Evolutionary conservation across 2,329 filamentous ascomycete species (phyloP).

Genomic region (Colletotrichum tanaceti): DNA sequence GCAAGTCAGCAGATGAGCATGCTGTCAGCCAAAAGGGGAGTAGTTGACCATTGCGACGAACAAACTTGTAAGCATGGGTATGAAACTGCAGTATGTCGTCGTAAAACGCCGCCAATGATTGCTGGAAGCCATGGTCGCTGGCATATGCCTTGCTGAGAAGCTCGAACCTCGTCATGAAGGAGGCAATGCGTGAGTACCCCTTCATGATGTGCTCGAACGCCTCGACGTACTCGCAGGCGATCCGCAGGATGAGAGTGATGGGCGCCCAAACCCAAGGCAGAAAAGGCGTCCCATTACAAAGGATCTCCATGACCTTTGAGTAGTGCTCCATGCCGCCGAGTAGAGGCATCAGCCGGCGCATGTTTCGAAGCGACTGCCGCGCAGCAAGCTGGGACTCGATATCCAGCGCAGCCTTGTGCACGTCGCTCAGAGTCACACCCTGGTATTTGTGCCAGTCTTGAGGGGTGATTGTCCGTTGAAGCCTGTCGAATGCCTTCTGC

Average conservation of each 20-base stretch:
- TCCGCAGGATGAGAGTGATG: slow-evolving; percentile 29
- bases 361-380: slow-evolving; percentile 54
- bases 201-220: slow-evolving; percentile 57
- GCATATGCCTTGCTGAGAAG: slow-evolving; percentile 48
- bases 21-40: too few relatives aligned
- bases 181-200: slow-evolving; percentile 54
- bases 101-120: slow-evolving; percentile 57
- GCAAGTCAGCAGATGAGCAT: too few relatives aligned
- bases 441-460: too few relatives aligned
- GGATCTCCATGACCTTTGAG: slow-evolving; percentile 53
- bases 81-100: slow-evolving; percentile 63
- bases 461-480: too few relatives aligned
- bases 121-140: slow-evolving; percentile 51
- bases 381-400: slow-evolving; percentile 56
- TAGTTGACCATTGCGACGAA: slow-evolving; percentile 49
- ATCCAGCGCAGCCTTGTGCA: slow-evolving; percentile 24
- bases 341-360: slow-evolving; percentile 56
- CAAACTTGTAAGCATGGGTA: slow-evolving; percentile 58
- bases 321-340: slow-evolving; percentile 57
- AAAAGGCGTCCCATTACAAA: slow-evolving; percentile 61
- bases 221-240: slow-evolving; percentile 50
- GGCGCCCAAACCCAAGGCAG: slow-evolving; percentile 61
- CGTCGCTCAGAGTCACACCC: too few relatives aligned
- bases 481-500: too few relatives aligned
- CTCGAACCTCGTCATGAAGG: slow-evolving; percentile 53